Evolutionary conservation across 768 basidiomycete genomes (phyloP).

Genomic region (Thelephora ganbajun): DNA sequence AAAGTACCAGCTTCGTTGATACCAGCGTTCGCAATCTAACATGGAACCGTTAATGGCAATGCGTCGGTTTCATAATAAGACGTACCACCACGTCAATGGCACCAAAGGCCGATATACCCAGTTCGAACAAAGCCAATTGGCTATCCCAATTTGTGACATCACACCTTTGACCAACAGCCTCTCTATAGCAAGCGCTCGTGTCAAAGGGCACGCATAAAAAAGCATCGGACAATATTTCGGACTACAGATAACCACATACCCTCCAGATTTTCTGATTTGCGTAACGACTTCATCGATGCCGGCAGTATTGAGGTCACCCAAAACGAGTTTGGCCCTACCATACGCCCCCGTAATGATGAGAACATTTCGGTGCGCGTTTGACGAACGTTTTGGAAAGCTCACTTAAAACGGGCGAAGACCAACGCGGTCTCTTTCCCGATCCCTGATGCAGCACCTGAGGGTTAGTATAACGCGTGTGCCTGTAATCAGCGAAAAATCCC

Average conservation of each 20-base stretch:
- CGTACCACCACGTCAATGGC: too few species aligned
- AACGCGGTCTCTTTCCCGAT: constrained; percentile 14
- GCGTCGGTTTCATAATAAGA: too few species aligned
- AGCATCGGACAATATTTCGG: not conserved
- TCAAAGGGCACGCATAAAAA: constrained; percentile 1
- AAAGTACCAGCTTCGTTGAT: constrained; percentile 2
- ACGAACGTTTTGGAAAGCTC: constrained; percentile 1
- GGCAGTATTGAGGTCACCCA: constrained; percentile 1
- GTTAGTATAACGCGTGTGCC: not conserved
- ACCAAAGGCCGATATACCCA: too few species aligned
- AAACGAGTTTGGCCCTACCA: constrained; percentile 5
- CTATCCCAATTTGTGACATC: constrained; percentile 17
- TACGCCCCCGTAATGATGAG: not conserved
- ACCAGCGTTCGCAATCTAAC: constrained; percentile 13
- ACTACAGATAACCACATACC: constrained; percentile 5
- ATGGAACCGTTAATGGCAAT: not conserved
- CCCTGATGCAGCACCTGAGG: constrained; percentile 12
- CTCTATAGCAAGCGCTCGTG: constrained; percentile 16
- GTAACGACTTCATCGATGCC: not conserved
- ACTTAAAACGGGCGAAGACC: constrained; percentile 12
- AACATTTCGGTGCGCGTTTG: not conserved
- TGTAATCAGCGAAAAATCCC: not conserved
- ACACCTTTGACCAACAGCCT: not conserved
- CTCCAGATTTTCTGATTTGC: constrained; percentile 3
- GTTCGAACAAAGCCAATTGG: too few species aligned